Conservation (phyloP, 805 yeast species). For the Sugiyamaella smithiae region DNA sequence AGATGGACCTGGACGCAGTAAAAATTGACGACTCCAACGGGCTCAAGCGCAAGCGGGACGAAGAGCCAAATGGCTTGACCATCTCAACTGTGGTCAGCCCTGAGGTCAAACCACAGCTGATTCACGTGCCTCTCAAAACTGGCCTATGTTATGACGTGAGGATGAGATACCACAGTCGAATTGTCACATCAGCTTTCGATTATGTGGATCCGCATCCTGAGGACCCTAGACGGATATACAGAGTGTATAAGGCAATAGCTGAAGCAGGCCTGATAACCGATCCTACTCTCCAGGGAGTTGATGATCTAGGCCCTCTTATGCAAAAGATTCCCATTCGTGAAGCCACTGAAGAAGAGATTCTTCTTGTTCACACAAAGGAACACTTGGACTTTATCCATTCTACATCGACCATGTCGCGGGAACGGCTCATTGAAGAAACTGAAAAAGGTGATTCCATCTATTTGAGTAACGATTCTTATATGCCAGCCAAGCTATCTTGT, state of each 20-base stretch:
- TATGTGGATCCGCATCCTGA: constrained; percentile 99
- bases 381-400: constrained; percentile 74
- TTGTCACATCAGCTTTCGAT: constrained; percentile 86
- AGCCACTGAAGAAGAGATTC: constrained; percentile 81
- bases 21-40: background rate
- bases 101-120: constrained; percentile 51
- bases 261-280: constrained; percentile 89
- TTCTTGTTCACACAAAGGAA: constrained; percentile 78
- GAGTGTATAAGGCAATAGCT: constrained; percentile 89
- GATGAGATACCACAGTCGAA: constrained; percentile 95
- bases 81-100: no score
- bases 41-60: background rate
- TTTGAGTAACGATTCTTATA: constrained; percentile 83
- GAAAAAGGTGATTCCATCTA: constrained; percentile 93
- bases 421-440: constrained; percentile 73
- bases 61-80: background rate
- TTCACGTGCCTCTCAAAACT: constrained; percentile 74
- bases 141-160: constrained; percentile 95
- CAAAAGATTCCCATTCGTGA: constrained; percentile 85
- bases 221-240: constrained; percentile 92
- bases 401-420: constrained; percentile 75
- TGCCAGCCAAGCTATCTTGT: constrained; percentile 87
- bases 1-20: background rate
- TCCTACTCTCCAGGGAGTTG: constrained; percentile 65
- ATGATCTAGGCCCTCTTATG: constrained; percentile 83